phyloP scores from a whole-genome alignment of 768 basidiomycete species.

The Clathrus columnatus region DNA sequence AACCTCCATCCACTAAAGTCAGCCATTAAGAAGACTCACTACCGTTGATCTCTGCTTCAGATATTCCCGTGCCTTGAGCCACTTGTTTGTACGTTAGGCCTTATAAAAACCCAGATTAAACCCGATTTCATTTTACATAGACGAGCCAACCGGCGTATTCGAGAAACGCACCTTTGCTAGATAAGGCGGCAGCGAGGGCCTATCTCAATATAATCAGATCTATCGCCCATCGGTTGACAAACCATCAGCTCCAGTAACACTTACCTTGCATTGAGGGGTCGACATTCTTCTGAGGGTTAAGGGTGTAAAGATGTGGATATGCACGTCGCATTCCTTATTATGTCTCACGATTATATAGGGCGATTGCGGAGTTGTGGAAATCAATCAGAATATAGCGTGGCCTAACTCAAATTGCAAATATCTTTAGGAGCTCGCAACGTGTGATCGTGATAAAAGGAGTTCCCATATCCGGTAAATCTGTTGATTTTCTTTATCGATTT shows the following conservation, averaged over 20 bases:
- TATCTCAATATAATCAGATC: background rate
- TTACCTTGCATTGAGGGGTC: background rate
- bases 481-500: background rate
- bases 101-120: background rate
- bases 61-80: background rate
- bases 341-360: background rate
- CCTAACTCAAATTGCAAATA: background rate
- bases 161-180: background rate
- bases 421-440: background rate
- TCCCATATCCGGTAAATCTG: background rate
- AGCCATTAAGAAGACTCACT: background rate
- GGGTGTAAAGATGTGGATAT: background rate
- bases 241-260: background rate
- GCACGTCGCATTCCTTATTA: background rate
- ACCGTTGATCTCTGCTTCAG: background rate
- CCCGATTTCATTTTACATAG: background rate
- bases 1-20: background rate
- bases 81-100: background rate
- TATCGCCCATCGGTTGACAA: background rate
- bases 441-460: background rate
- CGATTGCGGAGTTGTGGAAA: background rate
- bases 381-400: background rate
- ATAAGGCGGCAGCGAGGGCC: background rate
- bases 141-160: background rate
- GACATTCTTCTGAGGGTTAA: background rate